Conservation (phyloP, 768 basidiomycete species). For the Scleroderma citrinum region DNA sequence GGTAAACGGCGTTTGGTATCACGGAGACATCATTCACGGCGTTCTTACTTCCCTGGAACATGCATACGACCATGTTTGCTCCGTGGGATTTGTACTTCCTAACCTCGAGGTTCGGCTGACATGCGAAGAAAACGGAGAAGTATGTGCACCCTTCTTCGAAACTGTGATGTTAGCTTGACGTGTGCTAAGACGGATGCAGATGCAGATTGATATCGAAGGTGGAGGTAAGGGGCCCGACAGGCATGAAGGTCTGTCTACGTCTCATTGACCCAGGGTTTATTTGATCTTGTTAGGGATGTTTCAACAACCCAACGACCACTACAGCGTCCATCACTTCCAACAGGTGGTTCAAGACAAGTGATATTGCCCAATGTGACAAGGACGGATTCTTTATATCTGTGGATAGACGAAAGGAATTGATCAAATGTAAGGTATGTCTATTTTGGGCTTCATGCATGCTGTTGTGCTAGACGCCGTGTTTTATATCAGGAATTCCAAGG, state of each 20-base stretch:
- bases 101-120: slow-evolving; percentile 74
- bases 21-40: slow-evolving; percentile 80
- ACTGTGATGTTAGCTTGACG: neutral
- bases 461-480: neutral
- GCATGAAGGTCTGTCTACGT: slow-evolving; percentile 60
- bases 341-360: slow-evolving; percentile 87
- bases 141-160: slow-evolving; percentile 1
- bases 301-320: slow-evolving; percentile 69
- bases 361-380: slow-evolving; percentile 59
- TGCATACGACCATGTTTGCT: slow-evolving; percentile 50
- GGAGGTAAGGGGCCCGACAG: slow-evolving; percentile 63
- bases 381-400: slow-evolving; percentile 75
- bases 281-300: slow-evolving; percentile 52
- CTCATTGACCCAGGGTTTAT: neutral
- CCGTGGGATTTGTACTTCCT: slow-evolving; percentile 64
- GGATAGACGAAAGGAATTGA: slow-evolving; percentile 68
- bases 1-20: slow-evolving; percentile 20
- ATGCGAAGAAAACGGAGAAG: slow-evolving; percentile 51
- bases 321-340: slow-evolving; percentile 60
- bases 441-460: neutral
- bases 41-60: slow-evolving; percentile 45
- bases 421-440: slow-evolving; percentile 58
- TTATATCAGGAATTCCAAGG: slow-evolving; percentile 66
- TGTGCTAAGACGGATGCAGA: slow-evolving; percentile 6
- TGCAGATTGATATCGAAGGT: slow-evolving; percentile 29